Evolutionary conservation across 148 eudicot genomes (phyloP).

Genomic region (Amaranthus palmeri): DNA sequence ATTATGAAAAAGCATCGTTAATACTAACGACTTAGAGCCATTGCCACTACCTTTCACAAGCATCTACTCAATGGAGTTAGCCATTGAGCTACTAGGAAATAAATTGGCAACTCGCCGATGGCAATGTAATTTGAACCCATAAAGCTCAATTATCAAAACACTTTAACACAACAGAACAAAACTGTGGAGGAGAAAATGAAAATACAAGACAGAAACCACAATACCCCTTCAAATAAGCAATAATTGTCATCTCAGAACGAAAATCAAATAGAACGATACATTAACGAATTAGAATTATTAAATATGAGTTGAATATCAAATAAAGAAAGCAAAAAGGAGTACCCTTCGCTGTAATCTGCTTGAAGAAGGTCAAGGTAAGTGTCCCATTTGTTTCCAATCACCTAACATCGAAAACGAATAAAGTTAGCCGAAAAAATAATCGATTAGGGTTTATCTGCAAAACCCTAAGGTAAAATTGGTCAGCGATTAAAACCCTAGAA

Average conservation of each 20-base stretch:
- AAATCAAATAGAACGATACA: not conserved
- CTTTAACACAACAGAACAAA: not conserved
- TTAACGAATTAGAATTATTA: too few relatives aligned
- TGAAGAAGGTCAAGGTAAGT: slow-evolving; percentile 89
- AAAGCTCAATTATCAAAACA: not conserved
- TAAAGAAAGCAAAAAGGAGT: not conserved
- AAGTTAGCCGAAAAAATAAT: not conserved
- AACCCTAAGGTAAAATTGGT: slow-evolving; percentile 8
- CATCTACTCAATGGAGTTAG: too few relatives aligned
- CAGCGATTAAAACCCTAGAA: not conserved
- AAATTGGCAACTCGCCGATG: too few relatives aligned
- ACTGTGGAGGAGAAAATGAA: not conserved
- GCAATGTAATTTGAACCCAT: not conserved
- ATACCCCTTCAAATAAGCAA: not conserved
- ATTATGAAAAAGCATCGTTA: too few relatives aligned
- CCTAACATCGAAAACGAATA: slow-evolving; percentile 31
- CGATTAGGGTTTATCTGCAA: slow-evolving; percentile 13
- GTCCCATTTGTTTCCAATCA: slow-evolving; percentile 98
- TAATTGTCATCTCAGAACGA: not conserved
- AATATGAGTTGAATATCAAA: not conserved
- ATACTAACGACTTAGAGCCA: too few relatives aligned
- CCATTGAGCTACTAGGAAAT: too few relatives aligned
- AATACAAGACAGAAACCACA: not conserved
- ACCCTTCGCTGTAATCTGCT: slow-evolving; percentile 94
- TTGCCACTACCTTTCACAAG: too few relatives aligned